Evolutionary conservation across 1,284 basidiomycete genomes (phyloP).

Genomic region (Microstroma glucosiphilum): DNA sequence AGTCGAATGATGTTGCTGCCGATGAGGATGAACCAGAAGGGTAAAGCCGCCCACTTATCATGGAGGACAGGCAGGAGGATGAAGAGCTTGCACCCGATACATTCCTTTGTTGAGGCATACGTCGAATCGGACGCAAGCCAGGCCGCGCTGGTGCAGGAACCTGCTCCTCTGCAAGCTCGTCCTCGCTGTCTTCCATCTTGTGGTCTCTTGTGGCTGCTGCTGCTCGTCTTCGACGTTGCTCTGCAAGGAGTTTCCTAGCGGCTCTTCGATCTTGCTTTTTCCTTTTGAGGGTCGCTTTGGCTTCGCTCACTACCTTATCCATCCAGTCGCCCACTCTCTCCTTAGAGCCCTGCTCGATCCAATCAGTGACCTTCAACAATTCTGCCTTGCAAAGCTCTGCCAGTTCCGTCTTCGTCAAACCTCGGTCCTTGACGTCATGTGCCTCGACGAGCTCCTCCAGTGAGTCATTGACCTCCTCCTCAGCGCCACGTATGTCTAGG

Average conservation of each 20-base stretch:
- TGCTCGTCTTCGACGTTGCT: slow-evolving; percentile 1
- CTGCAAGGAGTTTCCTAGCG: neutral
- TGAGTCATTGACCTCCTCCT: neutral
- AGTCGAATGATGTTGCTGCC: no score
- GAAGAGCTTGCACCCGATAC: no score
- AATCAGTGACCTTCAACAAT: slow-evolving; percentile 10
- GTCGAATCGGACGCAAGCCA: no score
- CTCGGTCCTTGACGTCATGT: neutral
- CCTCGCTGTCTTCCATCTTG: neutral
- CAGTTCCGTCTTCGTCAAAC: neutral
- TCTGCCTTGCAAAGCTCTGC: slow-evolving; percentile 1
- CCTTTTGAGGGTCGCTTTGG: neutral
- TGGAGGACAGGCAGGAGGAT: no score
- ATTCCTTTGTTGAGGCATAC: no score
- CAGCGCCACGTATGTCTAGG: neutral
- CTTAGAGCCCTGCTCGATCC: slow-evolving; percentile 12
- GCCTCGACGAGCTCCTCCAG: neutral
- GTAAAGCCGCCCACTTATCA: no score
- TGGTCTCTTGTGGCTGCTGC: neutral
- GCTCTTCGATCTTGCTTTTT: neutral
- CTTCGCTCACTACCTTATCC: slow-evolving; percentile 7
- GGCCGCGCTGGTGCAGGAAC: no score
- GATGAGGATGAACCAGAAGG: no score
- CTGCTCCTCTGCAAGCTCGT: neutral
- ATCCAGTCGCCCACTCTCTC: slow-evolving; percentile 11